Conservation (phyloP, 202 grass and related monocot genomes). For the Zoysia matrella region DNA sequence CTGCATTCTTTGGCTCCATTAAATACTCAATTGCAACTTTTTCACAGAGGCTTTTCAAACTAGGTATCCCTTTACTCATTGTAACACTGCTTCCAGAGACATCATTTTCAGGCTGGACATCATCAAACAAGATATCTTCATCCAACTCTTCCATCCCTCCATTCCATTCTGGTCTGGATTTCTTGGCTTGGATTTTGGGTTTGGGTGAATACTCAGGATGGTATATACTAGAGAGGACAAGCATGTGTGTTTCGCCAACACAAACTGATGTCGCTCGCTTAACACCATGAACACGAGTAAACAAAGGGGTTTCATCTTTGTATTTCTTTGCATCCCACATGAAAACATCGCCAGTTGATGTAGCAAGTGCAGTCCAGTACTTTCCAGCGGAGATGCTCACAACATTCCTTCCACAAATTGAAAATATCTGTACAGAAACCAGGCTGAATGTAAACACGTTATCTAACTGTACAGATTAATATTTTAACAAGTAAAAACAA, state of each 20-base stretch:
- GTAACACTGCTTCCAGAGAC: constrained; percentile 40
- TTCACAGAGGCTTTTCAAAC: constrained; percentile 90
- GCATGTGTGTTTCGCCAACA: constrained; percentile 97
- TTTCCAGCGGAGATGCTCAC: constrained; percentile 93
- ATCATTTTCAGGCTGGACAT: constrained; percentile 48
- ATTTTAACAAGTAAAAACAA: constrained; percentile 38
- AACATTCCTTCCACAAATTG: constrained; percentile 75
- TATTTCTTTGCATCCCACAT: constrained; percentile 95
- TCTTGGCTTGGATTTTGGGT: constrained; percentile 48
- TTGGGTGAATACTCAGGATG: constrained; percentile 78
- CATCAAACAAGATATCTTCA: constrained; percentile 69
- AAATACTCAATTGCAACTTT: constrained; percentile 85
- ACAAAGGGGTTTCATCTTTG: constrained; percentile 67
- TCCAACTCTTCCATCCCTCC: constrained; percentile 71
- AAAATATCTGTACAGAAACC: constrained; percentile 67
- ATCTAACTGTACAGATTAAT: constrained; percentile 28
- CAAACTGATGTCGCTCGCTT: constrained; percentile 91
- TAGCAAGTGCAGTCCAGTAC: constrained; percentile 88
- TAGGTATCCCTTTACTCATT: constrained; percentile 52
- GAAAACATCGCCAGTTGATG: constrained; percentile 89
- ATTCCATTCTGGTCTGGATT: constrained; percentile 46
- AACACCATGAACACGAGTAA: constrained; percentile 82
- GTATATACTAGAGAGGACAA: constrained; percentile 85
- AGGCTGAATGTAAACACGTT: constrained; percentile 28
- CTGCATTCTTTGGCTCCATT: constrained; percentile 83